Evolutionary conservation across 2,329 filamentous ascomycete species (phyloP), one percentile per base, ranked within the genome.

Genomic region (Chaetomium olivaceum): DNA sequence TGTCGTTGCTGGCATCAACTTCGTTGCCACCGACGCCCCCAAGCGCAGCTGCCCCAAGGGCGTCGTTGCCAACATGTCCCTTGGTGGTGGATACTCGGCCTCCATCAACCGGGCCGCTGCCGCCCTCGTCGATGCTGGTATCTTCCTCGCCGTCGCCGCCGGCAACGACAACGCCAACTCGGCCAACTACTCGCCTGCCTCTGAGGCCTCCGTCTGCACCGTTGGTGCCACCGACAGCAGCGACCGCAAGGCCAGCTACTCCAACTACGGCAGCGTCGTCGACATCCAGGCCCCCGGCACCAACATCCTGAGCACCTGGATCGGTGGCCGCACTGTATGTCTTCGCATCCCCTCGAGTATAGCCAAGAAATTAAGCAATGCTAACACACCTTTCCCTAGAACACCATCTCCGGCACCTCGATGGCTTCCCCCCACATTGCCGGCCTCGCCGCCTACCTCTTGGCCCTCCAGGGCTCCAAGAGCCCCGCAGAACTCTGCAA

Each of bases 141-240:
- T 85, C 66, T 84, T 85, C 71, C 76, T 85, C 48, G 83, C 81
- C 59, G 84, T 86, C 12, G 85, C 85, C 2, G 85, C 85, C 21
- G 85, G 85, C 52, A 87, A 87, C 72, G 75, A 78, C 4, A 77
- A 76, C 63, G 70, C 69, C 21, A 77, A 85, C 67, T 82, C 83
- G 1, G 68, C 73, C 21, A 75, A 75, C 69, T 79, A 72, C 61
- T 85, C 83, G 0, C 83, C 83, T 2, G 81, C 83, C 21, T 83
- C 80, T 0, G 81, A 81, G 70, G 63, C 78, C 3, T 74, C 72
- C 29, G 84, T 77, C 43, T 84, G 84, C 74, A 86, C 84, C 1
- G 82, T 86, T n/a, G 84, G 82, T 25, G 81, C 83, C 25, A 82
- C 79, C 33, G 76, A 77, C 50, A 70, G 62, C 16, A 71, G 68